These are phyloP conservation scores for Bipolaris bicolor DNA, from an alignment of 2,329 filamentous ascomycete genomes.

Conservation along the genomic window DNA sequence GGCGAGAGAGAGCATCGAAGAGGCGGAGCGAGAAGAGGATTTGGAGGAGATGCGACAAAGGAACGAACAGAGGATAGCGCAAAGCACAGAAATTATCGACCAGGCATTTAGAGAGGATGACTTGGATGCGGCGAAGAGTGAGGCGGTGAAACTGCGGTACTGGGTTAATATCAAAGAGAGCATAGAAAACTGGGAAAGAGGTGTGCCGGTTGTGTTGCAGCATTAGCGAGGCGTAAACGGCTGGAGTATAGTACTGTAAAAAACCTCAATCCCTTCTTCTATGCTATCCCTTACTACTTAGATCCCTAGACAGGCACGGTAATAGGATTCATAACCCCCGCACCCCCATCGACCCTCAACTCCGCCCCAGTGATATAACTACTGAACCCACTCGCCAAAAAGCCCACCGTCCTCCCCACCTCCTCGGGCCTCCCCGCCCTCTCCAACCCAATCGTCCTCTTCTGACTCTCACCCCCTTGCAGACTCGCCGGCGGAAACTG, in stretches of 20 bases:
- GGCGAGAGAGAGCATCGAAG: conserved; percentile 67
- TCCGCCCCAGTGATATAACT: conserved; percentile 68
- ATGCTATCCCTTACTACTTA: no score
- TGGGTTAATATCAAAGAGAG: conserved; percentile 88
- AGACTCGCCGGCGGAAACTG: conserved; percentile 63
- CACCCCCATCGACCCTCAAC: conserved; percentile 67
- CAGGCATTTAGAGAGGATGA: conserved; percentile 70
- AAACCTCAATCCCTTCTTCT: background rate
- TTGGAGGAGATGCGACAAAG: conserved; percentile 63
- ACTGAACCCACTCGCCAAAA: conserved; percentile 67
- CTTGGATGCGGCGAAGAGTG: conserved; percentile 68
- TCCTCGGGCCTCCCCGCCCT: conserved; percentile 63
- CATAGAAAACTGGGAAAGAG: conserved; percentile 82
- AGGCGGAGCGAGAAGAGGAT: conserved; percentile 65
- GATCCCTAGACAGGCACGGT: conserved; percentile 42
- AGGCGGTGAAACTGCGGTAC: conserved; percentile 81
- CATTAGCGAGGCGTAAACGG: conserved; percentile 50
- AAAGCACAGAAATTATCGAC: conserved; percentile 68
- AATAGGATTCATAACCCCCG: conserved; percentile 51
- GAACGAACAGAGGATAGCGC: conserved; percentile 72
- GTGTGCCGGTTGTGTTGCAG: conserved; percentile 64
- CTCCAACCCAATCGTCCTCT: conserved; percentile 63
- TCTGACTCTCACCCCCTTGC: conserved; percentile 58
- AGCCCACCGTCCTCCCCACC: conserved; percentile 66
- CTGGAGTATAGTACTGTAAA: background rate